phyloP scores from a whole-genome alignment of 1,284 basidiomycete genomes.

The Fomitopsis betulina region DNA sequence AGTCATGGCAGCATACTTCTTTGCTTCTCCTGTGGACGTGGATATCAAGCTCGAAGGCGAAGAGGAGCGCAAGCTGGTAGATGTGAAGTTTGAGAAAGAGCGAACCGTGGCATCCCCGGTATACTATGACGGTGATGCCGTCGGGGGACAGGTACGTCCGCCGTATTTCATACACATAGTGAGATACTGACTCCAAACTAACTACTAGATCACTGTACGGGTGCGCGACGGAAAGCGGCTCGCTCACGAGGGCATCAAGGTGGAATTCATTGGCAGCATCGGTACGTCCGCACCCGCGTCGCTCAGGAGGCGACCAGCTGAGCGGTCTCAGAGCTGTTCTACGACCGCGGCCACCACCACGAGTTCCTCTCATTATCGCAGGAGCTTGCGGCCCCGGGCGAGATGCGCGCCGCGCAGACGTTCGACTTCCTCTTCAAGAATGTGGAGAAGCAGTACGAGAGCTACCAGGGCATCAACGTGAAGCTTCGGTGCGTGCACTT shows the following conservation, averaged over 20 bases:
- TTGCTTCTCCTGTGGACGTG: slow-evolving; percentile 87
- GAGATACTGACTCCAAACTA: not conserved
- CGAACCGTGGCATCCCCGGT: slow-evolving; percentile 83
- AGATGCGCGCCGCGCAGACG: slow-evolving; percentile 92
- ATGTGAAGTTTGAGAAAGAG: slow-evolving; percentile 76
- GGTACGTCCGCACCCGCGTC: slow-evolving; percentile 46
- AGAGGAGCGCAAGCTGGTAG: slow-evolving; percentile 78
- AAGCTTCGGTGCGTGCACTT: slow-evolving; percentile 72
- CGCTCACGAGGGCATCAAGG: slow-evolving; percentile 95
- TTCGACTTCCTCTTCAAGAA: slow-evolving; percentile 98
- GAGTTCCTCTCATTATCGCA: slow-evolving; percentile 96
- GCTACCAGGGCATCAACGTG: slow-evolving; percentile 97
- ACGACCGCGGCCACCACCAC: slow-evolving; percentile 95
- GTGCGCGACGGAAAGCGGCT: slow-evolving; percentile 95
- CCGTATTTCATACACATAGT: not conserved
- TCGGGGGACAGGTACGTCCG: slow-evolving; percentile 75
- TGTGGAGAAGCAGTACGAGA: slow-evolving; percentile 98
- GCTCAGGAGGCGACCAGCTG: not conserved
- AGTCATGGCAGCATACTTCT: slow-evolving; percentile 86
- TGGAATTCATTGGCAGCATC: slow-evolving; percentile 96
- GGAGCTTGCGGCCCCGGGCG: slow-evolving; percentile 90
- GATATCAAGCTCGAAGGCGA: slow-evolving; percentile 88
- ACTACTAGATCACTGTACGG: slow-evolving; percentile 76
- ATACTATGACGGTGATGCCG: slow-evolving; percentile 92
- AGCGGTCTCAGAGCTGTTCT: slow-evolving; percentile 77